These are phyloP conservation scores for Polyplosphaeria fusca DNA, from an alignment of 495 filamentous ascomycete genomes.

Conservation along the genomic window DNA sequence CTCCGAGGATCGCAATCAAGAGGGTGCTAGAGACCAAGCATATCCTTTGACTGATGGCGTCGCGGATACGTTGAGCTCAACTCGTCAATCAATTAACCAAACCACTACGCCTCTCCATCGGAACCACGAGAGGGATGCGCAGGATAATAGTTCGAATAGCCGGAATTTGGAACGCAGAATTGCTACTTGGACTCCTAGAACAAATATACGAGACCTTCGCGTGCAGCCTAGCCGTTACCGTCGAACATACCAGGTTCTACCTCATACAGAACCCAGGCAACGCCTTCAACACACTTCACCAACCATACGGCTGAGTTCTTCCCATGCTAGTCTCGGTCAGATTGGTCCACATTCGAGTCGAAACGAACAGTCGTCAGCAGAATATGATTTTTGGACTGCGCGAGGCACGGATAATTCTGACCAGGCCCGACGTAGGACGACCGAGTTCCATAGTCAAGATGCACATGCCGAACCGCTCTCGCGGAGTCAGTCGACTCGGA, in stretches of 20 bases:
- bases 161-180: too few relatives aligned
- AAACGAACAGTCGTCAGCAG: neutral
- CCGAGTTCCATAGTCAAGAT: too few relatives aligned
- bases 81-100: constrained; percentile 7
- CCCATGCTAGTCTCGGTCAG: too few relatives aligned
- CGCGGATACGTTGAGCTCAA: neutral
- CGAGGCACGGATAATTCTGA: neutral
- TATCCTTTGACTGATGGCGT: constrained; percentile 6
- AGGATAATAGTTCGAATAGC: too few relatives aligned
- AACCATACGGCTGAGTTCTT: too few relatives aligned
- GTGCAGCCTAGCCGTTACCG: too few relatives aligned
- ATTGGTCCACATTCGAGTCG: neutral
- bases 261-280: constrained; percentile 18
- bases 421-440: too few relatives aligned
- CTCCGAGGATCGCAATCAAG: constrained; percentile 13
- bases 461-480: too few relatives aligned
- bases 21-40: neutral
- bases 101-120: constrained; percentile 16
- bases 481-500: too few relatives aligned
- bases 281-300: neutral
- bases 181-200: too few relatives aligned
- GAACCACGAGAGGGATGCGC: neutral
- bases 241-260: constrained; percentile 1
- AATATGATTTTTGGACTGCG: neutral
- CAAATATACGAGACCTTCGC: too few relatives aligned